Conservation (phyloP, 176 grass and related monocot species). For the barley (Hordeum vulgare) region DNA sequence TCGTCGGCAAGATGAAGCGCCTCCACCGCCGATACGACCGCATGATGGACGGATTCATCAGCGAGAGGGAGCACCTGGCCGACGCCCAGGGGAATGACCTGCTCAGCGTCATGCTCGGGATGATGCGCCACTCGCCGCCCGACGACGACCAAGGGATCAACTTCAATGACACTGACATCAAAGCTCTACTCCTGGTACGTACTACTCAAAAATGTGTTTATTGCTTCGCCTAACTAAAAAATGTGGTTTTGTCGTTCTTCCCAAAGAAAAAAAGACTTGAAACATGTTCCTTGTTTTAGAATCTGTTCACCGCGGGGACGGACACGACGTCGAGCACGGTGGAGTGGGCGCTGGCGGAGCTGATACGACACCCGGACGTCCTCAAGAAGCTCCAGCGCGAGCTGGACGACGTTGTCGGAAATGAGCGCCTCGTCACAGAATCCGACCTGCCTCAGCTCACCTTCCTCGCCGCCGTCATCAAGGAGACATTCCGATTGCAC, state of each 20-base stretch:
- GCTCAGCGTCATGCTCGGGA: constrained; percentile 31
- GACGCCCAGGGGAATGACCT: constrained; percentile 24
- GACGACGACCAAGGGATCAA: background rate
- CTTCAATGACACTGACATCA: constrained; percentile 48
- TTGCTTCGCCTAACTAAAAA: too few relatives aligned
- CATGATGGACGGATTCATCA: constrained; percentile 54
- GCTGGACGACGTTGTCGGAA: background rate
- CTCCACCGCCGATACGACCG: constrained; percentile 59
- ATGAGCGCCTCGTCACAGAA: background rate
- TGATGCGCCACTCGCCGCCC: background rate
- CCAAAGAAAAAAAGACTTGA: too few relatives aligned
- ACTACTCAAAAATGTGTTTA: too few relatives aligned
- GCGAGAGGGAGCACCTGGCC: constrained; percentile 12
- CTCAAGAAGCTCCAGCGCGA: background rate
- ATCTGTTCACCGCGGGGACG: background rate
- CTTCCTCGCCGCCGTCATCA: constrained; percentile 40
- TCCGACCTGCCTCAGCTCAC: background rate
- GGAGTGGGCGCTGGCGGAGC: background rate
- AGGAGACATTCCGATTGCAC: constrained; percentile 66
- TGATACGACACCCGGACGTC: background rate
- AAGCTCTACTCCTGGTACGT: constrained; percentile 65
- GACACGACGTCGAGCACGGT: constrained; percentile 3
- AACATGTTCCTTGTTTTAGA: background rate
- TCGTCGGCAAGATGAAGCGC: constrained; percentile 49
- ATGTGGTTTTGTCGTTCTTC: too few relatives aligned